Conservation (phyloP, 371 early-diverging fungal genomes). For the Syncephalastrum sp. region DNA sequence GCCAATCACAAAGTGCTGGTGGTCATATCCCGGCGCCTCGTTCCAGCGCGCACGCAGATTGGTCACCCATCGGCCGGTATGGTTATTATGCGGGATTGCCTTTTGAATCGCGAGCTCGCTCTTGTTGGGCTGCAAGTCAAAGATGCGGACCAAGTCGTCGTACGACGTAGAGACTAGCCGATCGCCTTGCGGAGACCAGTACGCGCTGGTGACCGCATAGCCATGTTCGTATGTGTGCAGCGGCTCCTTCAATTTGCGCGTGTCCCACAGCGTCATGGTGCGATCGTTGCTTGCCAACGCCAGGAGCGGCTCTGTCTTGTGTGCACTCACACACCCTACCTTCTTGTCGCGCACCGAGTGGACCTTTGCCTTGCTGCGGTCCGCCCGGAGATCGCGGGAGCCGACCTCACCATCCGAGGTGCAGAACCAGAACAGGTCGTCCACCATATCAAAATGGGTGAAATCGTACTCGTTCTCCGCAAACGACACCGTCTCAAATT, state of each 20-base stretch:
- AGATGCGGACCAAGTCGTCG: constrained; percentile 53
- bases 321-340: constrained; percentile 63
- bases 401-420: constrained; percentile 63
- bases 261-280: constrained; percentile 74
- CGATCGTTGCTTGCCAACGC: constrained; percentile 69
- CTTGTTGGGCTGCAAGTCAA: constrained; percentile 36
- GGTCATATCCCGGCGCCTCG: constrained; percentile 21
- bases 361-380: neutral
- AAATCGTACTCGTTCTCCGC: constrained; percentile 27
- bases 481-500: constrained; percentile 47
- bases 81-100: constrained; percentile 65
- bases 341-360: constrained; percentile 57
- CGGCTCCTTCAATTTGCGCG: constrained; percentile 52
- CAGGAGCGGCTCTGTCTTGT: constrained; percentile 46
- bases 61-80: constrained; percentile 77
- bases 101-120: constrained; percentile 33
- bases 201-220: constrained; percentile 66
- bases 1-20: constrained; percentile 61
- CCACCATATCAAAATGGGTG: constrained; percentile 46
- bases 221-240: constrained; percentile 50
- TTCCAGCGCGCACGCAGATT: constrained; percentile 75
- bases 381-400: constrained; percentile 42
- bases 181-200: constrained; percentile 70
- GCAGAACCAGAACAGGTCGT: constrained; percentile 59
- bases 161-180: constrained; percentile 45